Base-by-base conservation (phyloP, 805 yeast genomes). In the Teunomyces atbi region DNA sequence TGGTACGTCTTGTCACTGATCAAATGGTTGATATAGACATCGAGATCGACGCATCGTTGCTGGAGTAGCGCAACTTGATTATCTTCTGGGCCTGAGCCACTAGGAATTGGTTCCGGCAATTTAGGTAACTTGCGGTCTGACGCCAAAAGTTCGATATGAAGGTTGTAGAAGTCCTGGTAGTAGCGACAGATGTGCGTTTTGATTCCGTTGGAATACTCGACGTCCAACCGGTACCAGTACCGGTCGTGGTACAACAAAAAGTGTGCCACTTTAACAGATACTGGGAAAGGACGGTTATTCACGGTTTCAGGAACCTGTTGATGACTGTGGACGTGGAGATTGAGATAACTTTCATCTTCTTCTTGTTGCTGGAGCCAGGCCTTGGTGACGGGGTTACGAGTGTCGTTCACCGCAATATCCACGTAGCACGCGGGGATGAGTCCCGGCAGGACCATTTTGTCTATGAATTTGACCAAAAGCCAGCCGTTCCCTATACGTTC, bases 381-480 rank as follows among this genome's bases (percentile, higher is more conserved):
- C 37, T 63, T 51, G 6, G 71, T 65, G 19, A 71, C 53, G n/a
- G 76, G 77, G 46, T 67, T 64, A 26, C 59, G 49, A 19, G 62
- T 53, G 54, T 70, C 74, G 45, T 71, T 70, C 23, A 68, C 65
- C n/a, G 76, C 78, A 20, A 75, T 74, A 42, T 69, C 75, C 18
- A 72, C 77, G 53, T 74, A 76, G 29, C 71, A 64, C 2, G 79
- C 74, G 1, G 84, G 84, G 2, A 81, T 71, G 46, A 80, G 61
- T 1, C 84, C 84, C 1, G 78, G 74, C 3, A 57, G 60, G 4
- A 66, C 59, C 26, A 77, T 47, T 47, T 72, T 66, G 35, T 77
- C 78, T 28, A 81, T 70, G n/a, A 78, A 74, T 57, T 79, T 79
- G 6, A 78, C 85, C 36, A 78, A 58, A 2, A 80, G 59, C 82